A percentile compares a stretch with the other conserved stretches of the same genome.
phyloP scores from a whole-genome alignment of 257 asterid genomes.

The Solanum dulcamara region DNA sequence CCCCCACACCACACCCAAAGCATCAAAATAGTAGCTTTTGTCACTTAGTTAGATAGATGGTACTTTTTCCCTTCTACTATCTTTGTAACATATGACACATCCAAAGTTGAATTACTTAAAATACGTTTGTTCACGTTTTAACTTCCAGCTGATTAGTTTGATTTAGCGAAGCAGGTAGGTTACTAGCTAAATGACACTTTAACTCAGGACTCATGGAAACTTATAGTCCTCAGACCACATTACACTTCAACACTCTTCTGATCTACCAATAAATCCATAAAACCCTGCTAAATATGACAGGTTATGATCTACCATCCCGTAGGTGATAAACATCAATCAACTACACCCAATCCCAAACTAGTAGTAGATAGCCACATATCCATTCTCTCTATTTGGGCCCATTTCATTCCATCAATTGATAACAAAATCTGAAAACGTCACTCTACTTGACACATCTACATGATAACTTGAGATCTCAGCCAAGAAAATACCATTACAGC shows the following conservation, averaged over 20 bases:
- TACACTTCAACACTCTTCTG: background rate
- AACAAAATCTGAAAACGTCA: background rate
- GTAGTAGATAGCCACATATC: background rate
- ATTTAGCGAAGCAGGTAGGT: background rate
- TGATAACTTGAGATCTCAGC: background rate
- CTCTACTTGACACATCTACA: background rate
- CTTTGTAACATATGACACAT: background rate
- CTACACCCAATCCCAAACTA: background rate
- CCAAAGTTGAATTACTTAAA: background rate
- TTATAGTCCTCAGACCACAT: background rate
- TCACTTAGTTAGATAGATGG: background rate
- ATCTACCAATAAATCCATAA: background rate
- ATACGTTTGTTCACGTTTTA: background rate
- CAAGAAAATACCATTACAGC: background rate
- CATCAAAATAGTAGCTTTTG: background rate
- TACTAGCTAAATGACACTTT: background rate
- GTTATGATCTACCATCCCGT: background rate
- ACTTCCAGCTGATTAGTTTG: background rate
- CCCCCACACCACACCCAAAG: background rate
- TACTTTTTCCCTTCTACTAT: background rate
- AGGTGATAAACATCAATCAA: background rate
- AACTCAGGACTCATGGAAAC: background rate
- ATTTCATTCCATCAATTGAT: background rate
- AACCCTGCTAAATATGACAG: background rate
- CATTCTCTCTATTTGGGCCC: background rate